Conservation (phyloP, 2,329 filamentous ascomycete species). For the Leptographium radiaticola region DNA sequence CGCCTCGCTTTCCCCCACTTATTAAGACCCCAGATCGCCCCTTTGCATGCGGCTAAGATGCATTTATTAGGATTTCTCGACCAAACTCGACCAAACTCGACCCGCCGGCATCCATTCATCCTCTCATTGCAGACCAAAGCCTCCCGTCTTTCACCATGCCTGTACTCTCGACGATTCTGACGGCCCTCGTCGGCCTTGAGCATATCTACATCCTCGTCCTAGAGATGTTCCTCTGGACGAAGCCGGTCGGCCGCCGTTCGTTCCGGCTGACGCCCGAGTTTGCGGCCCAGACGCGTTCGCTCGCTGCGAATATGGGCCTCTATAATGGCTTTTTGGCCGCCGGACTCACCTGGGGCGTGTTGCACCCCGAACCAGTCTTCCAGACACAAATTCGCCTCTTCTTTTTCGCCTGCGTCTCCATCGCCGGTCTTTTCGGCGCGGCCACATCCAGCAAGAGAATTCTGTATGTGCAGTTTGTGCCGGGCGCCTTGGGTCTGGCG, state of each 20-base stretch:
- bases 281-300: constrained; percentile 27
- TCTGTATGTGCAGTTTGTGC: constrained; percentile 28
- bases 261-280: constrained; percentile 32
- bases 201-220: constrained; percentile 36
- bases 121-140: neutral
- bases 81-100: too few relatives aligned
- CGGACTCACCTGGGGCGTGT: constrained; percentile 32
- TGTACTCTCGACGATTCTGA: constrained; percentile 13
- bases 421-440: constrained; percentile 32
- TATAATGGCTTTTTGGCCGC: constrained; percentile 41
- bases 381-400: constrained; percentile 31
- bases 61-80: too few relatives aligned
- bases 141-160: constrained; percentile 7
- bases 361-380: constrained; percentile 28
- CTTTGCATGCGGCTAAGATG: too few relatives aligned
- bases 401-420: constrained; percentile 30
- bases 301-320: constrained; percentile 38
- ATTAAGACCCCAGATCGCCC: too few relatives aligned
- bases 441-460: constrained; percentile 27
- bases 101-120: neutral
- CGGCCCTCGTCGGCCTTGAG: constrained; percentile 25
- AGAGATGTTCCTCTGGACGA: constrained; percentile 38
- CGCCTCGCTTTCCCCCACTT: too few relatives aligned
- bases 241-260: constrained; percentile 28
- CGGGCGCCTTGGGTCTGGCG: constrained; percentile 18